A percentile compares a stretch with the other conserved stretches of the same genome.
Evolutionary conservation across 78 protist species (phyloP).

Genomic region (Dictyostelium firmibasis): DNA sequence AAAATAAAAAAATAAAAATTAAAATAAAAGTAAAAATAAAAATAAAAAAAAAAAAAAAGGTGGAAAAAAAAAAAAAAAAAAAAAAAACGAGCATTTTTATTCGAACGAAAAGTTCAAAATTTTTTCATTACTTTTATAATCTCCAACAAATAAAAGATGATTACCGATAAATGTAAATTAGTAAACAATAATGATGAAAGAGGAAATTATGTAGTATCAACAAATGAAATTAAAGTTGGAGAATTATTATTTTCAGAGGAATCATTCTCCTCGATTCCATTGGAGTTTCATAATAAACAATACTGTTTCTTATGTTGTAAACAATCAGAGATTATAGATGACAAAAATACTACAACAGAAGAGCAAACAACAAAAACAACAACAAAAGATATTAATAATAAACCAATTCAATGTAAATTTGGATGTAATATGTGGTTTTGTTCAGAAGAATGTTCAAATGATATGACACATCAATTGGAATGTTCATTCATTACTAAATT

Average conservation of each 20-base stretch:
- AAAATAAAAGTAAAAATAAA: not conserved
- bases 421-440: conserved; percentile 60
- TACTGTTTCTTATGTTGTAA: conserved; percentile 22
- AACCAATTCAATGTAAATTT: conserved; percentile 11
- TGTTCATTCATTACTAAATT: conserved; percentile 35
- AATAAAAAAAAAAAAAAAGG: not conserved
- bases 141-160: not conserved
- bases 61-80: not conserved
- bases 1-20: not conserved
- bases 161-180: conserved; percentile 10
- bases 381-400: not conserved
- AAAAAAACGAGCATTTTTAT: not conserved
- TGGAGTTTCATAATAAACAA: not conserved
- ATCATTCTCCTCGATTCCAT: conserved; percentile 67
- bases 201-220: conserved; percentile 19
- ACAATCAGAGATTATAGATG: not conserved
- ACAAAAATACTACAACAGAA: not conserved
- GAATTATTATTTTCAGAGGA: conserved; percentile 25
- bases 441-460: not conserved
- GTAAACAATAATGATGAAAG: not conserved
- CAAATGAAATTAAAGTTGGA: not conserved
- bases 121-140: too few species aligned
- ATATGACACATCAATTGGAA: conserved; percentile 63
- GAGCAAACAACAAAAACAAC: not conserved
- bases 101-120: not conserved